phyloP scores from a whole-genome alignment of 208 protist genomes.

The Leishmania gerbilli region DNA sequence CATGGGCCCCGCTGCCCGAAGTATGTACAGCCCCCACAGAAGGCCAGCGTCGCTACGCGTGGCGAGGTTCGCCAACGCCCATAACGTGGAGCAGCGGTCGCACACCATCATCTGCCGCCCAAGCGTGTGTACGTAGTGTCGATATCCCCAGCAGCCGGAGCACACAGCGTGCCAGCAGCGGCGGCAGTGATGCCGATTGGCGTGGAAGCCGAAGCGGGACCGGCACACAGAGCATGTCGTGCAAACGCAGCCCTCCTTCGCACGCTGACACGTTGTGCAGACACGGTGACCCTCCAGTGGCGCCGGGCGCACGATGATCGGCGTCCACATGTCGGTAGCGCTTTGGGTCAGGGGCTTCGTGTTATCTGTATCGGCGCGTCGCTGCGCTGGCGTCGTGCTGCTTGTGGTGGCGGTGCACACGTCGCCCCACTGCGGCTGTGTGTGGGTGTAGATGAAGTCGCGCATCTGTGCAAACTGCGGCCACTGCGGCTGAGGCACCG shows the following conservation, averaged over 20 bases:
- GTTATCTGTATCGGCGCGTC: not conserved
- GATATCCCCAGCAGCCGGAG: conserved; percentile 44
- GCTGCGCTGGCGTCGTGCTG: not conserved
- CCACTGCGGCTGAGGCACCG: conserved; percentile 45
- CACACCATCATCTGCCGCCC: conserved; percentile 50
- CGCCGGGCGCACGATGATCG: conserved; percentile 26
- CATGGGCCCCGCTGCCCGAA: conserved; percentile 58
- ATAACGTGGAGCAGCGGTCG: conserved; percentile 61
- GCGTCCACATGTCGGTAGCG: conserved; percentile 1
- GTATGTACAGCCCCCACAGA: conserved; percentile 73
- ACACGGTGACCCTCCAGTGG: conserved; percentile 35
- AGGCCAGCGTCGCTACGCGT: conserved; percentile 39
- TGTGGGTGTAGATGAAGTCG: conserved; percentile 53
- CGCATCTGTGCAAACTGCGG: conserved; percentile 32
- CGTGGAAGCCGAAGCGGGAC: conserved; percentile 25
- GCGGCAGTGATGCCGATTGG: conserved; percentile 74
- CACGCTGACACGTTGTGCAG: conserved; percentile 51
- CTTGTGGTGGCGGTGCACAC: conserved; percentile 1
- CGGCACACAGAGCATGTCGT: conserved; percentile 47
- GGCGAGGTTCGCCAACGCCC: conserved; percentile 46
- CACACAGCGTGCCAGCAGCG: conserved; percentile 72
- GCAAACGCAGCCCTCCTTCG: conserved; percentile 60
- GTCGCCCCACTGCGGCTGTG: conserved; percentile 52
- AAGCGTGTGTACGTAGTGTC: conserved; percentile 60
- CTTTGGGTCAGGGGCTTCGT: not conserved